phyloP scores from a whole-genome alignment of 73 alveolate species.

The Halteria grandinella region DNA sequence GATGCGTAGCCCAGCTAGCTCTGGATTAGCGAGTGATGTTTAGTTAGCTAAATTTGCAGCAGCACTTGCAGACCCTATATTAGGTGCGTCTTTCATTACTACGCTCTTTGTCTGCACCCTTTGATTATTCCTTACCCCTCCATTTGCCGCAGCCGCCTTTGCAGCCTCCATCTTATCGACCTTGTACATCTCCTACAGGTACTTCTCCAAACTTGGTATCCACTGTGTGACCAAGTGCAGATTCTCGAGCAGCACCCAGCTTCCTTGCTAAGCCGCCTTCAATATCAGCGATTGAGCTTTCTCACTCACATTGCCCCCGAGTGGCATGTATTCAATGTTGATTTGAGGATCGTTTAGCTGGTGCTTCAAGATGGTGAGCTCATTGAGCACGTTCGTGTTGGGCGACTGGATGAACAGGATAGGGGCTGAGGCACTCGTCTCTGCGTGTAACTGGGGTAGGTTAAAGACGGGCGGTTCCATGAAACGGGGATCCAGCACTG shows the following conservation, averaged over 20 bases:
- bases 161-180: slow-evolving; percentile 6
- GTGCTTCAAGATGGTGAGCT: slow-evolving; percentile 54
- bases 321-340: slow-evolving; percentile 64
- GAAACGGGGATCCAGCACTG: slow-evolving; percentile 60
- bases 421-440: slow-evolving; percentile 42
- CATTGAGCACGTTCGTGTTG: slow-evolving; percentile 61
- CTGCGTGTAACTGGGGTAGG: slow-evolving; percentile 47
- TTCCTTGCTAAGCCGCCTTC: slow-evolving; percentile 59
- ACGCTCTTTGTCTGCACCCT: not conserved
- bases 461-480: slow-evolving; percentile 72
- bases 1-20: slow-evolving; percentile 38
- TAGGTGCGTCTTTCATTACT: not conserved
- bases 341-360: not conserved
- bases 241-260: slow-evolving; percentile 70
- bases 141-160: not conserved
- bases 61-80: not conserved
- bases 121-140: not conserved
- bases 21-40: slow-evolving; percentile 3
- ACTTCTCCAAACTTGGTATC: slow-evolving; percentile 63
- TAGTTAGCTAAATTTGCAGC: too few relatives aligned
- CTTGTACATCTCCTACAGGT: slow-evolving; percentile 50
- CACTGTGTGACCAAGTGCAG: slow-evolving; percentile 65
- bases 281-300: slow-evolving; percentile 46
- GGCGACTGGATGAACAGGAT: slow-evolving; percentile 61
- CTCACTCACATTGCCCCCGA: slow-evolving; percentile 59